These are phyloP conservation scores for Lenwebbia sp. DNA, from an alignment of 345 rosid genomes.

Conservation along the genomic window DNA sequence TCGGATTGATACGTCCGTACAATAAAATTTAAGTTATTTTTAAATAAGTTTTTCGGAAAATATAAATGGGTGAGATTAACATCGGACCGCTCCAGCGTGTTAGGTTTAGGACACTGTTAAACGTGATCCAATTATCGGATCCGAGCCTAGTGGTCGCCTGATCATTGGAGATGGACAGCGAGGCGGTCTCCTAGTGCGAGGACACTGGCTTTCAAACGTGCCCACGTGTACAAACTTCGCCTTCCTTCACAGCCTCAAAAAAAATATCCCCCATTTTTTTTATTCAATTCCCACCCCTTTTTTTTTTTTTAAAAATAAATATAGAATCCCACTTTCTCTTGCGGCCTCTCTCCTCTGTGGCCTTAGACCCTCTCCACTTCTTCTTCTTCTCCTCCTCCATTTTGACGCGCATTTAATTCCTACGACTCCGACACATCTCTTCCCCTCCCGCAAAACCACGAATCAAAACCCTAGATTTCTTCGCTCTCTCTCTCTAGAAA, in stretches of 20 bases:
- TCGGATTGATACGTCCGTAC: too few species aligned
- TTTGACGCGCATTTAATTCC: background rate
- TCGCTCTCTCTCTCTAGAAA: background rate
- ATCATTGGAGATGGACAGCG: background rate
- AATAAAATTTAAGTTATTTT: too few species aligned
- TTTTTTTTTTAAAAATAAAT: background rate
- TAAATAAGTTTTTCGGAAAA: too few species aligned
- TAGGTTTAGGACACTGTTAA: too few species aligned
- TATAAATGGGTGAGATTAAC: too few species aligned
- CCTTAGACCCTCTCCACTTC: slow-evolving; percentile 9
- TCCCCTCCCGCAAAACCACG: background rate
- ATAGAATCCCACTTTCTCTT: background rate
- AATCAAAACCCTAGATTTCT: background rate
- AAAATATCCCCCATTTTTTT: background rate
- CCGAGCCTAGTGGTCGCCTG: too few species aligned
- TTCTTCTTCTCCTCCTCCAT: background rate
- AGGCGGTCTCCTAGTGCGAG: background rate
- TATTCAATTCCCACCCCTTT: background rate
- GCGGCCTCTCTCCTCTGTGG: background rate
- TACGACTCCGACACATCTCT: background rate
- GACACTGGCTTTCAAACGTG: background rate
- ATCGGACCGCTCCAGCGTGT: rapidly evolving
- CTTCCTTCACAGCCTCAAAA: background rate
- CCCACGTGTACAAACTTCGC: slow-evolving; percentile 4
- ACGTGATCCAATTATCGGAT: too few species aligned